phyloP scores from a whole-genome alignment of 2,329 filamentous ascomycete genomes.

The Fusarium zealandicum region DNA sequence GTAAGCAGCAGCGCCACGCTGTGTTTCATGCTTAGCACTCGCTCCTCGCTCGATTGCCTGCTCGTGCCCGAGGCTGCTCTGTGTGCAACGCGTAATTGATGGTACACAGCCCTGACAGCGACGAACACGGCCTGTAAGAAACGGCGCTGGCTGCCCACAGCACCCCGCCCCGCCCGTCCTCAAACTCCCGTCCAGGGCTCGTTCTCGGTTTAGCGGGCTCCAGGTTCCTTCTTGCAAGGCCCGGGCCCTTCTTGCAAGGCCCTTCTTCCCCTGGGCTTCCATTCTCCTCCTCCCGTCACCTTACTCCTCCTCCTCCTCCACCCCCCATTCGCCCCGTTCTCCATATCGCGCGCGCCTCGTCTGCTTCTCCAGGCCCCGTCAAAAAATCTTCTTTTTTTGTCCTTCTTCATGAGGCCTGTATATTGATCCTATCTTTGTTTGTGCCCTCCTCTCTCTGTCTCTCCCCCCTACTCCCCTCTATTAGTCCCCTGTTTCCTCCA shows the following conservation, averaged over 20 bases:
- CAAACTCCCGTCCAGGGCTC: not conserved
- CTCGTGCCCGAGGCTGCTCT: conserved; percentile 1
- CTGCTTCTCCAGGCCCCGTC: conserved; percentile 41
- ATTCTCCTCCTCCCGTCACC: conserved; percentile 27
- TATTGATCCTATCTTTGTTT: conserved; percentile 48
- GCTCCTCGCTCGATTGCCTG: not conserved
- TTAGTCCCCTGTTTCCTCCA: conserved; percentile 28
- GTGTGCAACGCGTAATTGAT: conserved; percentile 17
- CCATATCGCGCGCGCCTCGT: conserved; percentile 38
- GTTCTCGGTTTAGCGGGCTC: too few species aligned
- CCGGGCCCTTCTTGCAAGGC: not conserved
- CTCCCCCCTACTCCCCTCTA: conserved; percentile 10
- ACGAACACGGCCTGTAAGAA: conserved; percentile 23
- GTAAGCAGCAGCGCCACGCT: not conserved
- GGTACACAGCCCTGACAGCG: conserved; percentile 28
- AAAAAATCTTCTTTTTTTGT: conserved; percentile 36
- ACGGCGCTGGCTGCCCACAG: conserved; percentile 5
- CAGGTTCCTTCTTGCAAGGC: not conserved
- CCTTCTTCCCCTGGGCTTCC: conserved; percentile 3
- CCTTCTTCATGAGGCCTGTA: conserved; percentile 48
- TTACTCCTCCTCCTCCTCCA: too few species aligned
- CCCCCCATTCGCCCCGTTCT: conserved; percentile 30
- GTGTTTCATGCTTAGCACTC: not conserved
- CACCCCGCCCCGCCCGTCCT: not conserved
- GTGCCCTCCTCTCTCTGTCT: conserved; percentile 28